A percentile compares a stretch with the other conserved stretches of the same genome.
phyloP scores from a whole-genome alignment of 2,329 filamentous ascomycete species.

The Fusarium nisikadoi region DNA sequence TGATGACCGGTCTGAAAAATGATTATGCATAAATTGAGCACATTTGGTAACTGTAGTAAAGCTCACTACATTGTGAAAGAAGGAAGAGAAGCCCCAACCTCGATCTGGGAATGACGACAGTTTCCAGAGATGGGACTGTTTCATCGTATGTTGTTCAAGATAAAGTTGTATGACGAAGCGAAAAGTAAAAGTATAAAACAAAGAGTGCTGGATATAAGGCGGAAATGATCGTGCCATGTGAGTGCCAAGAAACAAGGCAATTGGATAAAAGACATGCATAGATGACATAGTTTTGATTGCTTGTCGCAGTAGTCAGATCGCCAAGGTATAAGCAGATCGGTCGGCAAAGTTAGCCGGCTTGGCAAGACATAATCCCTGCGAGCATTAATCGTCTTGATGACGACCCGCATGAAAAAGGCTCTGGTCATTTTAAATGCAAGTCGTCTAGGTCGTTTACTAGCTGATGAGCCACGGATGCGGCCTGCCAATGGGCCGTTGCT shows the following conservation, averaged over 20 bases:
- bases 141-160: background rate
- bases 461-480: background rate
- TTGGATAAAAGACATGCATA: constrained; percentile 17
- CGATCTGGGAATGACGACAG: background rate
- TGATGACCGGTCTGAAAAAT: background rate
- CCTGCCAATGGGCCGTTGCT: background rate
- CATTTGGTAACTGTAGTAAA: background rate
- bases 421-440: background rate
- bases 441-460: background rate
- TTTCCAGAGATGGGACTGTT: background rate
- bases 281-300: constrained; percentile 20
- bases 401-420: constrained; percentile 11
- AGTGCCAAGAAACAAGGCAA: constrained; percentile 13
- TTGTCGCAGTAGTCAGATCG: constrained; percentile 17
- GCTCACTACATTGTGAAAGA: background rate
- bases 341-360: constrained; percentile 43
- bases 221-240: background rate
- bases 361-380: constrained; percentile 23
- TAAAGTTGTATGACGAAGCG: background rate
- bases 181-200: background rate
- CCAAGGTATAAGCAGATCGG: constrained; percentile 37
- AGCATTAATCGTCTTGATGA: constrained; percentile 4
- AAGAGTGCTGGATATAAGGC: constrained; percentile 11
- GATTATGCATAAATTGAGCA: background rate
- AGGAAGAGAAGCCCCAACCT: background rate